Evolutionary conservation across 176 grass and related monocot species (phyloP).

Genomic region (Coix lacrymajobi): DNA sequence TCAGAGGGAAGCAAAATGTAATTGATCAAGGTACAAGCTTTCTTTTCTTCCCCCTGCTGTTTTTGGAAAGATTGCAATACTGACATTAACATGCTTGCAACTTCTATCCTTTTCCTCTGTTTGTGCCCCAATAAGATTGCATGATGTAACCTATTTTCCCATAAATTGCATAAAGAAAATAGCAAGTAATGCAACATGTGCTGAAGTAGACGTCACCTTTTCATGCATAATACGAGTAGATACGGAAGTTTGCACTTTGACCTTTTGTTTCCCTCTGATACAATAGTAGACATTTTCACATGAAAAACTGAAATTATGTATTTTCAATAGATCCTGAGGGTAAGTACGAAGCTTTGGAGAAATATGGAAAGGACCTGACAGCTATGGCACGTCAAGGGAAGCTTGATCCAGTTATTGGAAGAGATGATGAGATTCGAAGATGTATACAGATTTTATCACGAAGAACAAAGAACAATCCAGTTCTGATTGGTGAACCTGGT

Average conservation of each 20-base stretch:
- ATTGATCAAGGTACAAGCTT: constrained; percentile 74
- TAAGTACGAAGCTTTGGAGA: constrained; percentile 94
- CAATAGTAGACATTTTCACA: background rate
- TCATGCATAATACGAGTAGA: background rate
- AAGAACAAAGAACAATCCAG: constrained; percentile 97
- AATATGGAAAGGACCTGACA: constrained; percentile 96
- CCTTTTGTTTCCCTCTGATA: background rate
- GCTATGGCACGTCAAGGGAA: constrained; percentile 94
- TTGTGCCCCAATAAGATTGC: background rate
- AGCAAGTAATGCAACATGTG: background rate
- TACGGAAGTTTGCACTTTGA: background rate
- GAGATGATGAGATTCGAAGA: constrained; percentile 97
- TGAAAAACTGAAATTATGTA: constrained; percentile 1
- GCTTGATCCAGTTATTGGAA: constrained; percentile 97
- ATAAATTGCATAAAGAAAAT: background rate
- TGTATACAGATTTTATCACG: constrained; percentile 98
- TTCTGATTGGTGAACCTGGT: constrained; percentile 98
- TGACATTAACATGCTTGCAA: constrained; percentile 1
- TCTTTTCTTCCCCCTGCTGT: background rate
- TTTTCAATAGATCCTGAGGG: constrained; percentile 83
- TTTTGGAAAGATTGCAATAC: background rate
- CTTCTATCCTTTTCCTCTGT: background rate
- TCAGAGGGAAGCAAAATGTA: constrained; percentile 90
- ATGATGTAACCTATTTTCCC: background rate
- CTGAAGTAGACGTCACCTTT: background rate